Evolutionary conservation across 2,329 filamentous ascomycete genomes (phyloP).

Genomic region (Neocatenulostroma microsporum): DNA sequence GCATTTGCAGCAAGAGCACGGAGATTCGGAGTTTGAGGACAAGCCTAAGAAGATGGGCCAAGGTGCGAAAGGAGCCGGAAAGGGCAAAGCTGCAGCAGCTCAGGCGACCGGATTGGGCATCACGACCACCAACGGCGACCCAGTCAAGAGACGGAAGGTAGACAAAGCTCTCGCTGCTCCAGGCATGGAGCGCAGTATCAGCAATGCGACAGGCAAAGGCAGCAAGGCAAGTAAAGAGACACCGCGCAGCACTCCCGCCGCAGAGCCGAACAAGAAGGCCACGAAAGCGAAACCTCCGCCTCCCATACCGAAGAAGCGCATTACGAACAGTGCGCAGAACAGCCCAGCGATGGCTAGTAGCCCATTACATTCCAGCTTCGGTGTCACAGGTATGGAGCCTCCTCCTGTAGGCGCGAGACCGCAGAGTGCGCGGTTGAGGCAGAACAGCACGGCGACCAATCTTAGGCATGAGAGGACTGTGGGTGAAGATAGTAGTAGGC

Average conservation of each 20-base stretch:
- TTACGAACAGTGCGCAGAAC: conserved; percentile 32
- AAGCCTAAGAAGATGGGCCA: conserved; percentile 57
- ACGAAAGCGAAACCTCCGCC: conserved; percentile 58
- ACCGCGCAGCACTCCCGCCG: conserved; percentile 59
- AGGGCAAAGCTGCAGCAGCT: conserved; percentile 54
- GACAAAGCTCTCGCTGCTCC: conserved; percentile 52
- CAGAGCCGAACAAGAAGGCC: conserved; percentile 43
- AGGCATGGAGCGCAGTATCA: conserved; percentile 61
- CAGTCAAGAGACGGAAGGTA: conserved; percentile 71
- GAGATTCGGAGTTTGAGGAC: conserved; percentile 76
- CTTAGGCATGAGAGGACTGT: conserved; percentile 24
- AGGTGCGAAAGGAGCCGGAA: conserved; percentile 49
- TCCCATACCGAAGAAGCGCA: conserved; percentile 73
- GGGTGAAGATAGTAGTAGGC: conserved; percentile 37
- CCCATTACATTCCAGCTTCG: conserved; percentile 40
- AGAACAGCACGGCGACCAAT: conserved; percentile 58
- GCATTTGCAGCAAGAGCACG: conserved; percentile 45
- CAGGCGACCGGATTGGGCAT: conserved; percentile 48
- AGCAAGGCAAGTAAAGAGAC: conserved; percentile 41
- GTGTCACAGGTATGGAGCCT: conserved; percentile 64
- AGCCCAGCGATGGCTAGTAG: conserved; percentile 40
- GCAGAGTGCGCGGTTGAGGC: conserved; percentile 62
- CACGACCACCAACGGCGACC: conserved; percentile 52
- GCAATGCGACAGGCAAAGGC: conserved; percentile 34
- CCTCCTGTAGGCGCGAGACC: conserved; percentile 59